A percentile compares a stretch with the other conserved stretches of the same genome.
phyloP scores from a whole-genome alignment of 2,329 filamentous ascomycete genomes.

The Fusarium xyrophilum region DNA sequence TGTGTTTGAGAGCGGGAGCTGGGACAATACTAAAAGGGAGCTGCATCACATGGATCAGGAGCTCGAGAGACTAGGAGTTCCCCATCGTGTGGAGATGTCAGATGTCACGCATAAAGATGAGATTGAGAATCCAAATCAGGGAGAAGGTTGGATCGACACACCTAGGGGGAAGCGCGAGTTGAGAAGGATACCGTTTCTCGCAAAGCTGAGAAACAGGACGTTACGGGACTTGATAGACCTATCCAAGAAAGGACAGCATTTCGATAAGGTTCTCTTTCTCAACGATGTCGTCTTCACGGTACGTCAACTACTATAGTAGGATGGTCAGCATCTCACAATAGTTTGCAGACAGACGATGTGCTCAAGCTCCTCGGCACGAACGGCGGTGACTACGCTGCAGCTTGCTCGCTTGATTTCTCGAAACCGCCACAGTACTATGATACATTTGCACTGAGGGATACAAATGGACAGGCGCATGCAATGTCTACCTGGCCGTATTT shows the following conservation, averaged over 20 bases:
- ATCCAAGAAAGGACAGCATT: conserved; percentile 55
- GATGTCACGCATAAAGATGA: conserved; percentile 65
- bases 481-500: conserved; percentile 69
- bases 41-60: conserved; percentile 62
- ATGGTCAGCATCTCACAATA: background rate
- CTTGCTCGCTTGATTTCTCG: conserved; percentile 67
- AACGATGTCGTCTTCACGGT: conserved; percentile 70
- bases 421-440: conserved; percentile 64
- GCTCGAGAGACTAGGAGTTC: conserved; percentile 60
- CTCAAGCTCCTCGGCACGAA: conserved; percentile 63
- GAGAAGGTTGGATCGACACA: conserved; percentile 70
- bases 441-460: conserved; percentile 67
- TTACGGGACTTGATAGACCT: conserved; percentile 64
- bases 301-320: conserved; percentile 26
- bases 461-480: conserved; percentile 56
- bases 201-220: conserved; percentile 68
- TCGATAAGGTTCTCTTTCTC: conserved; percentile 67
- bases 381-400: conserved; percentile 65
- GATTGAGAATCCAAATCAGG: conserved; percentile 52
- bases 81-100: conserved; percentile 63
- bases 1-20: conserved; percentile 72
- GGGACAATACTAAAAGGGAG: conserved; percentile 70
- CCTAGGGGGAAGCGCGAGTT: conserved; percentile 60
- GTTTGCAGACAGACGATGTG: conserved; percentile 60
- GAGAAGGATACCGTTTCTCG: conserved; percentile 72